Base-by-base conservation (phyloP, 2,329 filamentous ascomycete species). In the Fusarium torulosum region DNA sequence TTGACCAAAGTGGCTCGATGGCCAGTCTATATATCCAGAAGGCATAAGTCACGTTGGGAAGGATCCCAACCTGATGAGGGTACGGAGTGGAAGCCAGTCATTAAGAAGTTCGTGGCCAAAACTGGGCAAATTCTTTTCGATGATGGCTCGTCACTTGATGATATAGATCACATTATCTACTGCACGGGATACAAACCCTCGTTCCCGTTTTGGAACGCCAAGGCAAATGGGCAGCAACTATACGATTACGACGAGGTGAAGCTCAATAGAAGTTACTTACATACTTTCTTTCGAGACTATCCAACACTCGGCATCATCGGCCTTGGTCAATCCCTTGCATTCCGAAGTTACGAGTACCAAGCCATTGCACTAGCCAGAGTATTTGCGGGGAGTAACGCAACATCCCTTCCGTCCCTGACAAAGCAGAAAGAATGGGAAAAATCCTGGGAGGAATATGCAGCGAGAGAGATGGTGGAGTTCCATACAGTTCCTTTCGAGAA, bases 271-370 rank as follows among this genome's bases (percentile, higher is more conserved):
- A 52, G n/a, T 14, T 53, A n/a, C 29, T 13, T 53, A 1, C 40
- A 53, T n/a, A 53, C 40, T 6, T 45, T 53, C 14, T 53, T 53
- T 3, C 21, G n/a, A 17, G 14, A 21, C 4, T 19, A 27, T 6
- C 40, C 20, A 5, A 45, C n/a, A 6, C 50, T 53, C 20, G 50
- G 50, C 4, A 53, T 45, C 13, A 53, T 53, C 5, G 50, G 50
- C 4, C 4, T 44, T 19, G 50, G 50, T 14, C 21, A 53, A 17
- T 35, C 7, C 4, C 40, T 53, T 3, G 40, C 50, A 1, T 53
- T 53, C 4, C 40, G 50, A 4, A 53, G 50, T 15, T 53, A 53
- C 20, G 50, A 53, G 50, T 53, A 53, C 10, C 50, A 53, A 3
- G 50, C 50, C 7, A 35, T 53, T 17, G 50, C 50, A 7, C 50